phyloP scores from a whole-genome alignment of 2,329 filamentous ascomycete species.

The Davidsoniella neocaledoniae region DNA sequence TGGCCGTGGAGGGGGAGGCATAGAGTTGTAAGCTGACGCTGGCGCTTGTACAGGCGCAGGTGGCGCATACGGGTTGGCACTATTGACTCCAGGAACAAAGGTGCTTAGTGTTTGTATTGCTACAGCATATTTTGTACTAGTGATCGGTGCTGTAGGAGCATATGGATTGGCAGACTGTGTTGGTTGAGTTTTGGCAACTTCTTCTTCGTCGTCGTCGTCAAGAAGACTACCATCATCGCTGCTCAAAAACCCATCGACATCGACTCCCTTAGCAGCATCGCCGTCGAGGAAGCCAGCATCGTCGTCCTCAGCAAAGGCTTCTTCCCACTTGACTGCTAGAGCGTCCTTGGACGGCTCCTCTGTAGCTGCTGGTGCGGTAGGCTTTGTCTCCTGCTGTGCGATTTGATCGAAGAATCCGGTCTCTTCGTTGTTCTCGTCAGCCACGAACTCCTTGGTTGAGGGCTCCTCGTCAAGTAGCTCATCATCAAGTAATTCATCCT shows the following conservation, averaged over 20 bases:
- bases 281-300: slow-evolving; percentile 47
- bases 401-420: slow-evolving; percentile 3
- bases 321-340: slow-evolving; percentile 66
- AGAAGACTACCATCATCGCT: slow-evolving; percentile 79
- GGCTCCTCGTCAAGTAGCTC: not conserved
- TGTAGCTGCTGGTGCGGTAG: slow-evolving; percentile 14
- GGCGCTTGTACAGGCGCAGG: slow-evolving; percentile 13
- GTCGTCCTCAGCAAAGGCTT: slow-evolving; percentile 60
- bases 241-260: slow-evolving; percentile 51
- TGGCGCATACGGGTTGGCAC: slow-evolving; percentile 12
- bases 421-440: not conserved
- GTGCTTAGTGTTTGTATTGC: slow-evolving; percentile 1
- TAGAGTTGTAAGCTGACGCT: slow-evolving; percentile 21
- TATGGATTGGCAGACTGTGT: slow-evolving; percentile 11
- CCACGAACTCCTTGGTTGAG: not conserved
- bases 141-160: not conserved
- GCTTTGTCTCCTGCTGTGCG: slow-evolving; percentile 7
- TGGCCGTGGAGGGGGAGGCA: slow-evolving; percentile 23
- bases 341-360: slow-evolving; percentile 33
- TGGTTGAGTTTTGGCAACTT: slow-evolving; percentile 16
- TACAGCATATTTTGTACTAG: not conserved
- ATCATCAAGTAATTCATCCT: slow-evolving; percentile 13
- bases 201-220: slow-evolving; percentile 44
- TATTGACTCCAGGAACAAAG: slow-evolving; percentile 9
- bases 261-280: slow-evolving; percentile 35